Percentiles rank a stretch among this genome's conserved stretches.
Conservation (phyloP, 768 basidiomycete genomes). For the Suillus luteus region DNA sequence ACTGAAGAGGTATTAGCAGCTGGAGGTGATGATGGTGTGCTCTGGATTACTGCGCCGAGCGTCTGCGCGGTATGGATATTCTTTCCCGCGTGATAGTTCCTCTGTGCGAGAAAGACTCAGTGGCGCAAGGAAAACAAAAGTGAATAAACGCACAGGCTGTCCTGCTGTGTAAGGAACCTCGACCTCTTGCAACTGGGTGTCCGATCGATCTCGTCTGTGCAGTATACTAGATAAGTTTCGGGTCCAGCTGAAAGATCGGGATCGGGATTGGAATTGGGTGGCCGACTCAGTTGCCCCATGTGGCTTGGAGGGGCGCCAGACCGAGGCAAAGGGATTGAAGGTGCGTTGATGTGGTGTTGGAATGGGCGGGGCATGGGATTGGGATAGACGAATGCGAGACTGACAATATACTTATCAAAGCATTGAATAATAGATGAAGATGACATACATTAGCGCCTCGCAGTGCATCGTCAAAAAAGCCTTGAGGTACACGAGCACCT, state of each 20-base stretch:
- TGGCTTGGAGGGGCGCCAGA: not conserved
- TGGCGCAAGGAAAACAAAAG: not conserved
- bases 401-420: not conserved
- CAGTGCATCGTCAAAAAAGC: not conserved
- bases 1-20: not conserved
- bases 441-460: not conserved
- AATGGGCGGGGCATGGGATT: no score
- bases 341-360: not conserved
- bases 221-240: not conserved
- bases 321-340: not conserved
- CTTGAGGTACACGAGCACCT: not conserved
- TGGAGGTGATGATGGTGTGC: not conserved
- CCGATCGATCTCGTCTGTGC: not conserved
- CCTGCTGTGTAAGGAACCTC: not conserved
- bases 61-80: not conserved
- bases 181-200: not conserved
- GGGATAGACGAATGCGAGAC: not conserved
- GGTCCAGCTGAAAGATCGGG: not conserved
- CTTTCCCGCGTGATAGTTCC: not conserved
- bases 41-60: not conserved
- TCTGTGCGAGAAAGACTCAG: not conserved
- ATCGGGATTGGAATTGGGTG: no score
- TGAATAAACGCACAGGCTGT: not conserved
- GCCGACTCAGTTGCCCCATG: not conserved
- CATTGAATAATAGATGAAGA: not conserved